phyloP scores from a whole-genome alignment of 805 yeast species.

The Yarrowia hollandica region DNA sequence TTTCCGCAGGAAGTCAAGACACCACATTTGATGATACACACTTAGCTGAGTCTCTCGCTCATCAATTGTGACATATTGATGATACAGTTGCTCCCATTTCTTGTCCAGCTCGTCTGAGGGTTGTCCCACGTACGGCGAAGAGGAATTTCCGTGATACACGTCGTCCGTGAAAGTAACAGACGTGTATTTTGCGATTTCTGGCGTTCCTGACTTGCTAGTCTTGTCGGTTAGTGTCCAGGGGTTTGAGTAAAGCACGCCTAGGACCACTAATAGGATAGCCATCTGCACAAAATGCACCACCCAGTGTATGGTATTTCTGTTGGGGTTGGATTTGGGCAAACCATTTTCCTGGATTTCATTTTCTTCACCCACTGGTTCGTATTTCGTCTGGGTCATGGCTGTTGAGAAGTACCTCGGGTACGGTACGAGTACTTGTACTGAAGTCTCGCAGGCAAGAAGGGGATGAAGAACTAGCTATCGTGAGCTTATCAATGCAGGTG shows the following conservation, averaged over 20 bases:
- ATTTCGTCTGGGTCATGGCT: conserved; percentile 6
- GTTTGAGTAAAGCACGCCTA: conserved; percentile 5
- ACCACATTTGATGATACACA: conserved; percentile 15
- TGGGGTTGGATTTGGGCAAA: not conserved
- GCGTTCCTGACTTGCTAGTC: not conserved
- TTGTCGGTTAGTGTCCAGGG: not conserved
- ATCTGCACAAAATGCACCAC: conserved; percentile 14
- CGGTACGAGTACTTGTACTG: not conserved
- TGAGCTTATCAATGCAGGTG: conserved; percentile 22
- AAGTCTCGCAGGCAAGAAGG: not conserved
- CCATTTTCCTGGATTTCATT: not conserved
- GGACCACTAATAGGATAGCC: not conserved
- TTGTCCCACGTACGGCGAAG: not conserved
- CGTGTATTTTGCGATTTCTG: not conserved
- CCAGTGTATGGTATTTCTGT: conserved; percentile 13
- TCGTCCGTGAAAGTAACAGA: conserved; percentile 9
- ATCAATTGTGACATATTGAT: not conserved
- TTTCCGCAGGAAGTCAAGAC: conserved; percentile 3
- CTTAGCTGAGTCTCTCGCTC: not conserved
- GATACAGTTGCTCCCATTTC: not conserved
- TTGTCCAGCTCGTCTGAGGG: not conserved
- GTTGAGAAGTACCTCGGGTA: not conserved
- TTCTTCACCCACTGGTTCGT: conserved; percentile 9
- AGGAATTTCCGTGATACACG: conserved; percentile 3
- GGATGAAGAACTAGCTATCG: not conserved